Evolutionary conservation across 768 basidiomycete genomes (phyloP).

Genomic region (Russula sp.): DNA sequence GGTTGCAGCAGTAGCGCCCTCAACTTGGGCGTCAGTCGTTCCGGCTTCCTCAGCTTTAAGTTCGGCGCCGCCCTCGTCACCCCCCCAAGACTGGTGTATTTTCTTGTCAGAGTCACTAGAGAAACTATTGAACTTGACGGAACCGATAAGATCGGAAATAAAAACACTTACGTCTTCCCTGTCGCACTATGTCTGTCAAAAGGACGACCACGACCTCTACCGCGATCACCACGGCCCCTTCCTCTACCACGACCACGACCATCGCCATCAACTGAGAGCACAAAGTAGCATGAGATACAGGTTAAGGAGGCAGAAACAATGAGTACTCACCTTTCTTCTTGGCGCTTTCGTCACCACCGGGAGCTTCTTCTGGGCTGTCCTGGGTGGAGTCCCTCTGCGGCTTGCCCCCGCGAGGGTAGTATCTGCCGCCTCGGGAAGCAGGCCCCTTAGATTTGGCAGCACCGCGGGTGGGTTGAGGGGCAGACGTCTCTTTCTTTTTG

Average conservation of each 20-base stretch:
- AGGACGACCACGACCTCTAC: slow-evolving; percentile 61
- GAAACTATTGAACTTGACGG: slow-evolving; percentile 8
- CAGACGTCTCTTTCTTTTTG: slow-evolving; percentile 27
- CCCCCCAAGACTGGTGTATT: slow-evolving; percentile 92
- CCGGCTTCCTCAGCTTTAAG: slow-evolving; percentile 76
- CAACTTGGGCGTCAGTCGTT: slow-evolving; percentile 58
- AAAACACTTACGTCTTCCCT: slow-evolving; percentile 62
- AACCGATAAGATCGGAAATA: neutral
- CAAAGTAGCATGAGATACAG: slow-evolving; percentile 1
- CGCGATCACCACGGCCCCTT: slow-evolving; percentile 47
- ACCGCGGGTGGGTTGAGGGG: slow-evolving; percentile 35
- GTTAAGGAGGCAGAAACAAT: neutral
- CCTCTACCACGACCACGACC: slow-evolving; percentile 42
- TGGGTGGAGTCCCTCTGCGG: slow-evolving; percentile 37
- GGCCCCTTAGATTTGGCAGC: slow-evolving; percentile 52
- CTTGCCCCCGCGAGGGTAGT: slow-evolving; percentile 62
- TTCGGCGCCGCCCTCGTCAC: slow-evolving; percentile 81
- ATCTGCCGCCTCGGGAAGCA: slow-evolving; percentile 59
- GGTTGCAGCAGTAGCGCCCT: slow-evolving; percentile 31
- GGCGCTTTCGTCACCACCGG: slow-evolving; percentile 31
- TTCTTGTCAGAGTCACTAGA: slow-evolving; percentile 91
- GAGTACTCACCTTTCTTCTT: slow-evolving; percentile 31
- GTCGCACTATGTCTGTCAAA: slow-evolving; percentile 86
- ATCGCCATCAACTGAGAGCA: slow-evolving; percentile 36
- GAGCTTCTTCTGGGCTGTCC: slow-evolving; percentile 35